A percentile compares a stretch with the other conserved stretches of the same genome.
Conservation (phyloP, 768 basidiomycete species). For the Kwoniella sp. region DNA sequence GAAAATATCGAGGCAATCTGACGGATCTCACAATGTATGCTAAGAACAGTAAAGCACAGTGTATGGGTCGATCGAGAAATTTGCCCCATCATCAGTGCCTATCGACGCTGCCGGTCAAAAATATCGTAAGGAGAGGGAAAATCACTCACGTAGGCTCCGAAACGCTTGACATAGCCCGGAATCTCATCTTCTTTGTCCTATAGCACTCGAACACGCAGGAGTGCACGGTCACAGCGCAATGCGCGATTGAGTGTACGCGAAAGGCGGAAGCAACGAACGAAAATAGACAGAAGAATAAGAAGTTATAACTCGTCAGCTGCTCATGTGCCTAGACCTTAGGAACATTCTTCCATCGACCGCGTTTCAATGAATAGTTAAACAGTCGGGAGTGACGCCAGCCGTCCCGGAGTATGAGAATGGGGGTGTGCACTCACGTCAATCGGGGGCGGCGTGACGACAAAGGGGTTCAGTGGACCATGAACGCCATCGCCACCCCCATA, state of each 20-base stretch:
- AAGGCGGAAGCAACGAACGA: slow-evolving; percentile 26
- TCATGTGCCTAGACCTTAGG: no score
- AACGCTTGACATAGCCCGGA: slow-evolving; percentile 47
- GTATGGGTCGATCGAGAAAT: no score
- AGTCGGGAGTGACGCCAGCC: no score
- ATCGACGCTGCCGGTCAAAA: no score
- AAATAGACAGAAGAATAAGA: slow-evolving; percentile 29
- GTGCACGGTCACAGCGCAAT: no score
- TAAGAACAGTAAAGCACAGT: slow-evolving; percentile 12
- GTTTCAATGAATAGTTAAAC: no score
- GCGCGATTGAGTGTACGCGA: slow-evolving; percentile 17
- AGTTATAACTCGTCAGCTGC: background rate
- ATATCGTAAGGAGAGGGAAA: no score
- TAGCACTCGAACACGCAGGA: no score
- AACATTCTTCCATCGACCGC: no score
- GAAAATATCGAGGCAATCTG: no score
- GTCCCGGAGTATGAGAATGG: no score
- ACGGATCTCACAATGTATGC: slow-evolving; percentile 47
- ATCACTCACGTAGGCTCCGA: slow-evolving; percentile 50
- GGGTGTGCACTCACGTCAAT: slow-evolving; percentile 29
- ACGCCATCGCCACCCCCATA: slow-evolving; percentile 28
- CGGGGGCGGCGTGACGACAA: slow-evolving; percentile 40
- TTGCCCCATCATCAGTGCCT: no score
- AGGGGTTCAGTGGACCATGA: slow-evolving; percentile 45
- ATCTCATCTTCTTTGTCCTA: slow-evolving; percentile 48